These are phyloP conservation scores for Isoetes engelmannii DNA, from an alignment of 83 land plant genomes.

Conservation along the genomic window DNA sequence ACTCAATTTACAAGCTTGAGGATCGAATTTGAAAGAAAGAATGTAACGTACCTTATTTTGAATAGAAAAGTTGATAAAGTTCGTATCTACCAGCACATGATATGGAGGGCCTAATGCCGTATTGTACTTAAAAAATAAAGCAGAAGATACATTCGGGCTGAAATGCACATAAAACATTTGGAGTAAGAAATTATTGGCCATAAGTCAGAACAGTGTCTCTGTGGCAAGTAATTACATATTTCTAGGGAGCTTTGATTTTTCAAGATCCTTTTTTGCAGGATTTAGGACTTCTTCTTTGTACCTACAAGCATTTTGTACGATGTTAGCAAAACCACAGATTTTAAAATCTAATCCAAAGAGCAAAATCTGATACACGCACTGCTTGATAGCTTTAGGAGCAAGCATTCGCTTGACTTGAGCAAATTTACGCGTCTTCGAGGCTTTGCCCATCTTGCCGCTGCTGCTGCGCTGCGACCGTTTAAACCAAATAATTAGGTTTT, in stretches of 20 bases:
- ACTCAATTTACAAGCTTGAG: not conserved
- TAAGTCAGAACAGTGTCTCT: not conserved
- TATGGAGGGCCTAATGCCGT: constrained; percentile 92
- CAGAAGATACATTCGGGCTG: constrained; percentile 90
- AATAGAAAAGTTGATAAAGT: constrained; percentile 97
- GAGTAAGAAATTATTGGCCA: not conserved
- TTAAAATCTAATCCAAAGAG: no score
- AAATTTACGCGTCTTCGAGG: constrained; percentile 79
- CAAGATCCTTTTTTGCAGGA: constrained; percentile 61
- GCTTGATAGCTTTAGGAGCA: constrained; percentile 50
- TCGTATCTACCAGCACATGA: constrained; percentile 88
- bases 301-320: constrained; percentile 26
- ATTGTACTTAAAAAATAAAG: constrained; percentile 84
- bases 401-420: constrained; percentile 76
- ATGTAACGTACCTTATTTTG: constrained; percentile 60
- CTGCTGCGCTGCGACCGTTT: no score
- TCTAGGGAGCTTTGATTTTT: constrained; percentile 66
- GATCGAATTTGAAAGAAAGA: not conserved
- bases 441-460: constrained; percentile 52
- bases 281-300: constrained; percentile 81
- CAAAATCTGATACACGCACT: constrained; percentile 27
- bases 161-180: constrained; percentile 3
- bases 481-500: no score
- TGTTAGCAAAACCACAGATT: no score
- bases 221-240: constrained; percentile 56